Conservation (phyloP, 2,329 filamentous ascomycete genomes). For the Colletotrichum destructivum region DNA sequence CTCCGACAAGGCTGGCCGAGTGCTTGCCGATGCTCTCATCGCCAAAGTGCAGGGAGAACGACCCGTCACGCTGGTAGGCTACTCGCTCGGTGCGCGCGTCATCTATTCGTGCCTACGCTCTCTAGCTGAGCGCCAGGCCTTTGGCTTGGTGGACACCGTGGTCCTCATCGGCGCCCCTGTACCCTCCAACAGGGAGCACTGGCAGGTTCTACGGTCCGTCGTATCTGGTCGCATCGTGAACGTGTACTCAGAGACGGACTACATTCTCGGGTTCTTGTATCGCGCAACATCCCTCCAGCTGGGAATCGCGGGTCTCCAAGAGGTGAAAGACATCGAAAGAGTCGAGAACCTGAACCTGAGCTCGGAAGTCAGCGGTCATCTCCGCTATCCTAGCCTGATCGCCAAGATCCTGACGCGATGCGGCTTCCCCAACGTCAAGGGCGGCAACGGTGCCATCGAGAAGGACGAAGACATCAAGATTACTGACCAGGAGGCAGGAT, state of each 20-base stretch:
- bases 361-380: constrained; percentile 66
- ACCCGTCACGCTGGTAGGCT: constrained; percentile 85
- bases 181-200: constrained; percentile 79
- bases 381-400: constrained; percentile 66
- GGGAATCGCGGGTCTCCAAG: constrained; percentile 87
- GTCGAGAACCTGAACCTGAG: constrained; percentile 72
- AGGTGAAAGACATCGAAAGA: constrained; percentile 76
- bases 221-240: constrained; percentile 89
- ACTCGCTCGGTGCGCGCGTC: constrained; percentile 84
- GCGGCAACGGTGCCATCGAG: constrained; percentile 61
- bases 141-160: constrained; percentile 87
- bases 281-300: constrained; percentile 86
- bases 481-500: constrained; percentile 49
- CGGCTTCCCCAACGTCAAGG: constrained; percentile 64
- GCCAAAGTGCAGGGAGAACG: constrained; percentile 87
- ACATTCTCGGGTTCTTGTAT: constrained; percentile 89
- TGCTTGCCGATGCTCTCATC: constrained; percentile 86
- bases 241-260: constrained; percentile 89
- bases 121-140: constrained; percentile 83
- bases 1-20: constrained; percentile 83
- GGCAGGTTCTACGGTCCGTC: constrained; percentile 82
- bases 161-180: constrained; percentile 87
- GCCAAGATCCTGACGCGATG: constrained; percentile 67
- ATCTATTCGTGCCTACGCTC: constrained; percentile 86
- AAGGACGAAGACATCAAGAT: constrained; percentile 62